Percentiles rank a stretch among this genome's conserved stretches.
Evolutionary conservation across 2,329 filamentous ascomycete genomes (phyloP).

Genomic region (Aureobasidium melanogenum): DNA sequence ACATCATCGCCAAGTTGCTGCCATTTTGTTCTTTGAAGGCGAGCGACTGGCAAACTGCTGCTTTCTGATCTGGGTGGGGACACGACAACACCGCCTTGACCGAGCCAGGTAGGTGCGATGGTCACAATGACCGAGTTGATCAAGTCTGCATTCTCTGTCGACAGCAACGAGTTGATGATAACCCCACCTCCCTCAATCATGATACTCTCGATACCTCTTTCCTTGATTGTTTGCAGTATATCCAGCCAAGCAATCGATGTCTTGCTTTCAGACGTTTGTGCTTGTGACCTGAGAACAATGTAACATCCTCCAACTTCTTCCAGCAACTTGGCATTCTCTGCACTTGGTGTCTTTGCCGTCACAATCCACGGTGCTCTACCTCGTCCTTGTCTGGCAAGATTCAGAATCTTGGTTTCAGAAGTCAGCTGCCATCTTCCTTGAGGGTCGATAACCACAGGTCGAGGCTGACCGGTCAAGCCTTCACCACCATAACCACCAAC

Average conservation of each 20-base stretch:
- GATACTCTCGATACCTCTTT: slow-evolving; percentile 60
- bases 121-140: slow-evolving; percentile 78
- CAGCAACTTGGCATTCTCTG: slow-evolving; percentile 32
- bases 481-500: slow-evolving; percentile 48
- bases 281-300: slow-evolving; percentile 14
- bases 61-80: slow-evolving; percentile 53
- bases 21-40: slow-evolving; percentile 62
- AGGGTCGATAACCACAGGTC: slow-evolving; percentile 77
- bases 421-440: slow-evolving; percentile 60
- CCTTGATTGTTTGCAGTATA: slow-evolving; percentile 50
- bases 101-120: slow-evolving; percentile 84
- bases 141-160: slow-evolving; percentile 47
- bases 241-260: slow-evolving; percentile 44
- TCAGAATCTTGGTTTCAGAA: slow-evolving; percentile 51
- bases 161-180: slow-evolving; percentile 74
- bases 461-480: slow-evolving; percentile 55
- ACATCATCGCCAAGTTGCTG: slow-evolving; percentile 72
- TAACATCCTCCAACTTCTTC: slow-evolving; percentile 17
- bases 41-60: slow-evolving; percentile 48
- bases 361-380: slow-evolving; percentile 70
- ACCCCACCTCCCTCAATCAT: slow-evolving; percentile 87
- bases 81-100: slow-evolving; percentile 68
- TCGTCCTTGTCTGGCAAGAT: slow-evolving; percentile 52
- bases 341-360: slow-evolving; percentile 35
- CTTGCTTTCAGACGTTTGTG: background rate